phyloP scores from a whole-genome alignment of 2,329 filamentous ascomycete genomes.

The Cordyceps cicadae region DNA sequence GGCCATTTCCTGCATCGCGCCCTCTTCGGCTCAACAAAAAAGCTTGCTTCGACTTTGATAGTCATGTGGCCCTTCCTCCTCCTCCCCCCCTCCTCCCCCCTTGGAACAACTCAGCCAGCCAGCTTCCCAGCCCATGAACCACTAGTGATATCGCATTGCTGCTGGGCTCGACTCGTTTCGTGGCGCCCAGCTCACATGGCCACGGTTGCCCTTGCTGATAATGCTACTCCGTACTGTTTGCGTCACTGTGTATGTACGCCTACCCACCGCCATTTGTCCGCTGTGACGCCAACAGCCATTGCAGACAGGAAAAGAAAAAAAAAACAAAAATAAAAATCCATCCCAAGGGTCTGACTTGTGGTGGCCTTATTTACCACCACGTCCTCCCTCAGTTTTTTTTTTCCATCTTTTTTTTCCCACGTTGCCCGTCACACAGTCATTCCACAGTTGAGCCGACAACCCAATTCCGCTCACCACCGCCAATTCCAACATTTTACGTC shows the following conservation, averaged over 20 bases:
- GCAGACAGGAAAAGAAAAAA: too few relatives aligned
- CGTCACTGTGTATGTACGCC: background rate
- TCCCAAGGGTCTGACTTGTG: too few relatives aligned
- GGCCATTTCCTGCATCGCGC: background rate
- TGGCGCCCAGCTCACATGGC: background rate
- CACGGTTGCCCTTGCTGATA: background rate
- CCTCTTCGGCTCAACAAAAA: background rate
- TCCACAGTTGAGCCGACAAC: too few relatives aligned
- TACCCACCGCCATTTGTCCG: background rate
- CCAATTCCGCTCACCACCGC: background rate
- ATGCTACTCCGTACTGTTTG: too few relatives aligned
- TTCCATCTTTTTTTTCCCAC: too few relatives aligned
- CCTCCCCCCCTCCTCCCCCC: too few relatives aligned
- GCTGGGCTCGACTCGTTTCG: background rate
- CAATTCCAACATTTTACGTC: background rate
- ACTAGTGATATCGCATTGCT: background rate
- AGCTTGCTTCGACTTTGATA: background rate
- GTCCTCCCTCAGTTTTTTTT: too few relatives aligned
- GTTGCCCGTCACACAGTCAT: too few relatives aligned
- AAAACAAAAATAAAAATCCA: too few relatives aligned
- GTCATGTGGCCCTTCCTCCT: background rate
- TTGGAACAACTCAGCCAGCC: too few relatives aligned
- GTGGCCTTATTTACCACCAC: too few relatives aligned
- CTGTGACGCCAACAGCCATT: background rate
- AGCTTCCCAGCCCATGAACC: background rate